A percentile compares a stretch with the other conserved stretches of the same genome.
phyloP scores from a whole-genome alignment of 345 rosid genomes.

The Sonneratia alba region DNA sequence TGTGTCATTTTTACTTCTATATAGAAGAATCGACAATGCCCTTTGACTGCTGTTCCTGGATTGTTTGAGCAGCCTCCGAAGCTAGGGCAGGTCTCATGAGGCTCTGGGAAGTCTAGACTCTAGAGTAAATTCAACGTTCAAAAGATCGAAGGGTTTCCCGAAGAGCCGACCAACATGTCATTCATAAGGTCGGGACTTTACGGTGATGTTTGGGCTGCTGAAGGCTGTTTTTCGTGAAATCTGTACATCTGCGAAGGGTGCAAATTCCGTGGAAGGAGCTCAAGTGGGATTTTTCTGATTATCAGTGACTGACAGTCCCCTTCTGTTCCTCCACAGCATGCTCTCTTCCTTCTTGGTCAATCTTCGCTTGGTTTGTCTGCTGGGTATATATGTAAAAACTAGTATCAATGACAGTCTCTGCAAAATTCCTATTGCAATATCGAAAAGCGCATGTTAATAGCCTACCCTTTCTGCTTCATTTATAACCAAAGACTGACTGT shows the following conservation, averaged over 20 bases:
- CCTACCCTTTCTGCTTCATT: not conserved
- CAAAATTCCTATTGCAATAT: not conserved
- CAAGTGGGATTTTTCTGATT: not conserved
- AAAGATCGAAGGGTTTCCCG: not conserved
- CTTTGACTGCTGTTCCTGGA: not conserved
- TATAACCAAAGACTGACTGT: not conserved
- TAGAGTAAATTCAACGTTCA: not conserved
- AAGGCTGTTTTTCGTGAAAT: not conserved
- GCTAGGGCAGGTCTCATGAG: constrained; percentile 22
- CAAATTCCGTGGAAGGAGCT: not conserved
- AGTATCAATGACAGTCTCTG: not conserved
- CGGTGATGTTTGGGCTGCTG: not conserved
- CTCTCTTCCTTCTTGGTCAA: not conserved
- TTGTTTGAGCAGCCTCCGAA: constrained; percentile 34
- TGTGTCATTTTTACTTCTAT: not conserved
- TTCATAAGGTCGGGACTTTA: not conserved
- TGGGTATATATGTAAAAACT: constrained; percentile 1
- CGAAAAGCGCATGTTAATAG: not conserved
- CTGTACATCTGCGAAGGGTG: not conserved
- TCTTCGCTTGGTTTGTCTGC: not conserved
- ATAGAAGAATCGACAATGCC: not conserved
- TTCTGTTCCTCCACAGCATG: not conserved
- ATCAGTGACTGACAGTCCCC: not conserved
- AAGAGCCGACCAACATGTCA: not conserved
- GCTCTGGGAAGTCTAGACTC: not conserved